Conservation (phyloP, 2,329 filamentous ascomycete genomes). For the Paraconiothyrium sp. region DNA sequence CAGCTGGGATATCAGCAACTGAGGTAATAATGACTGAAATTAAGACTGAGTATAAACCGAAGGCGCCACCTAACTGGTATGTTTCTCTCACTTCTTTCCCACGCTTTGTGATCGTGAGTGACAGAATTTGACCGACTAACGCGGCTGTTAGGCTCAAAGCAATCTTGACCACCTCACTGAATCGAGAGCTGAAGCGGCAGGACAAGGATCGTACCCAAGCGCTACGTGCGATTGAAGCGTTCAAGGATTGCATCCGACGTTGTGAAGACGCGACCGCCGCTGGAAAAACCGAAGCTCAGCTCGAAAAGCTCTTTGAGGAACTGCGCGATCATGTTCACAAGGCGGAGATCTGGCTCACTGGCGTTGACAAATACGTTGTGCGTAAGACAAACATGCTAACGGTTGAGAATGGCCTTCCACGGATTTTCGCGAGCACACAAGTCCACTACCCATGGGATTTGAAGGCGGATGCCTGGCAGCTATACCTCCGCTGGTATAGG, state of each 20-base stretch:
- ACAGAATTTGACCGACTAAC: background rate
- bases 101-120: background rate
- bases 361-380: conserved; percentile 44
- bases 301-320: conserved; percentile 34
- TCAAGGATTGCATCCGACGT: conserved; percentile 26
- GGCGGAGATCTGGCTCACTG: conserved; percentile 43
- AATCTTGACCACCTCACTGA: background rate
- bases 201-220: background rate
- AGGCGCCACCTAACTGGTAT: background rate
- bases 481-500: conserved; percentile 58
- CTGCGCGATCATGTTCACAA: conserved; percentile 52
- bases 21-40: background rate
- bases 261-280: conserved; percentile 25
- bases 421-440: conserved; percentile 49
- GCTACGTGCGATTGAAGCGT: conserved; percentile 17
- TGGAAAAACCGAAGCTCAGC: background rate
- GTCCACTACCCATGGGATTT: conserved; percentile 57
- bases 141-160: background rate
- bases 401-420: conserved; percentile 47
- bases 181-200: conserved; percentile 3
- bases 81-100: background rate
- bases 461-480: conserved; percentile 55
- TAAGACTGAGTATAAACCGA: background rate
- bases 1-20: background rate
- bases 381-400: conserved; percentile 49